Base-by-base conservation (phyloP, 495 filamentous ascomycete species). In the Penicillium goetzii region DNA sequence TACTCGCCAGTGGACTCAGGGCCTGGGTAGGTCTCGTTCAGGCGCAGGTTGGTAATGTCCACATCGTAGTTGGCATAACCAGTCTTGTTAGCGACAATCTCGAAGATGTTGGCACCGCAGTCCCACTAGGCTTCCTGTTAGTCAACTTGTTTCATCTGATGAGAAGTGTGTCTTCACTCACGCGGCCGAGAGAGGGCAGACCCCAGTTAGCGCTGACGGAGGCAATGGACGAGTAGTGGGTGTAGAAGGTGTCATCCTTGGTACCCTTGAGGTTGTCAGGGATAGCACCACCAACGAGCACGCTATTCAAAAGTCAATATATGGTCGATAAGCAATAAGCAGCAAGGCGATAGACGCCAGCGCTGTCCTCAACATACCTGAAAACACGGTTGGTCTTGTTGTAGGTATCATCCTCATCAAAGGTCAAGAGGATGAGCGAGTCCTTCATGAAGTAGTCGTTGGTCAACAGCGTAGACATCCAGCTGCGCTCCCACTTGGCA, bases 131-230 rank as follows among this genome's bases (percentile, higher is more conserved):
- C 14, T 17, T 12, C 28, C 38, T 5, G 52, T 57, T 57, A 43
- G 55, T 43, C 23, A n/a, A 23, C 19, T 36, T n/a, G 52, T 3
- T 21, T 23, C 30, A 11, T 36, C 23, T 21, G 8, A 33, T 7
- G 8, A 33, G 28, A 28, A 12, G 50, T 11, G 11, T 23, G 1
- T 6, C 55, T 8, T 10, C 6, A 40, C 58, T 60, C 53, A 60
- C 58, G 65, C 89, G 81, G 17, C 89, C 89, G 14, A 91, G 81
- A 45, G 84, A 88, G 15, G 86, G 85, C 54, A 90, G 78, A 17
- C 74, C 84, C 86, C 86, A 90, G 78, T 92, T 92, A 3, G 84
- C 85, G 23, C 82, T 76, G 11, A 87, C 80, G n/a, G 87, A 87
- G 30, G 89, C 78, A 66, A 92, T 82, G 64, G 82, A 80, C 53